Evolutionary conservation across 2,329 filamentous ascomycete genomes (phyloP), one percentile per base, ranked within the genome.

Genomic region (Domatiomyces globalis): DNA sequence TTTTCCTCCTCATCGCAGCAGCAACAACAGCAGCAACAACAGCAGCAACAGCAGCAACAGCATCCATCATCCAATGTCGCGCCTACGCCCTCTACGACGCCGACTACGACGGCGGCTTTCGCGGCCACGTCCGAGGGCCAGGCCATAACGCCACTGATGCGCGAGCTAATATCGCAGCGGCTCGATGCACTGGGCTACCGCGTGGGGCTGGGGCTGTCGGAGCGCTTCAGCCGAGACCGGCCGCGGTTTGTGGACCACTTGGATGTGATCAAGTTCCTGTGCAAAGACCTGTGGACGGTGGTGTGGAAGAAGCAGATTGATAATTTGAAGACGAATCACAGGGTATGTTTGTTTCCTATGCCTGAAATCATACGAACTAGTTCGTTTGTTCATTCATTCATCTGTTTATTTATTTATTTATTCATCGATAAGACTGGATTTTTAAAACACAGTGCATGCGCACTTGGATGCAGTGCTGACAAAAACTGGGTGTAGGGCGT

Each of bases 221-320:
- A 98, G 71, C 78, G 89, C 87, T 61, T 60, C 50, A 58, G 56
- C 49, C 52, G 56, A 63, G 85, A 94, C 66, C 78, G 87, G 49
- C 87, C 90, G 43, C 85, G 88, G 47, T 94, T 95, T 65, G 86
- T 84, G 55, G 88, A 95, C 61, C 89, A 89, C 3, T 79, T 98
- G 43, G 92, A 96, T 65, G 85, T 89, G 48, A 98, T 98, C 66
- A 98, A 98, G 67, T 96, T 98, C 64, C 75, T 98, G 48, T 98
- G 92, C 78, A 98, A 98, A 73, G 92, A 98, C 67, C 76, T 98
- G 45, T 98, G 92, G 92, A 88, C 81, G 33, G 75, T 96, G 18
- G 79, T 95, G 15, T 98, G 95, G 69, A 79, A 86, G 65, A 98
- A 98, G 70, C 94, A 96, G 67, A 87, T 98, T 63, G 92, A 98